These are phyloP conservation scores for Fagopyrum homotropicum DNA, from an alignment of 148 eudicot species.

Conservation along the genomic window DNA sequence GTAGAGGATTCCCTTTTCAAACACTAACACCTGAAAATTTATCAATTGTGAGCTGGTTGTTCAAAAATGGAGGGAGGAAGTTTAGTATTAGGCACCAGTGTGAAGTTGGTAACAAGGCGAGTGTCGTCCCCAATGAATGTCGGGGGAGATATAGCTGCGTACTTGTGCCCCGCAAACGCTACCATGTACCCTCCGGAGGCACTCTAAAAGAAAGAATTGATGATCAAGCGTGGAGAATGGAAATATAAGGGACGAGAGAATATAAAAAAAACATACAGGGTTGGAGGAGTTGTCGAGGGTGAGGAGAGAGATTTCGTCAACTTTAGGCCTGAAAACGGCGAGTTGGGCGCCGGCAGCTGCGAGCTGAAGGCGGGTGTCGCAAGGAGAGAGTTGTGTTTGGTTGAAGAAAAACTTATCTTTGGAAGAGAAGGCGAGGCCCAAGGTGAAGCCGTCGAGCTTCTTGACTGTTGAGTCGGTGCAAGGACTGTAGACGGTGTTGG, in stretches of 20 bases:
- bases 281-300: conserved; percentile 41
- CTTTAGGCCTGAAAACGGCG: conserved; percentile 69
- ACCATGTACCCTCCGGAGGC: conserved; percentile 69
- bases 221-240: no score
- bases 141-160: conserved; percentile 77
- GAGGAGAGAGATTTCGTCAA: conserved; percentile 74
- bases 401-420: conserved; percentile 9
- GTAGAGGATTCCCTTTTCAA: conserved; percentile 59
- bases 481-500: conserved; percentile 1
- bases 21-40: conserved; percentile 54
- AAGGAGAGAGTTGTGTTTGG: conserved; percentile 74
- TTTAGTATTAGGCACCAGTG: conserved; percentile 42
- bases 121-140: conserved; percentile 50
- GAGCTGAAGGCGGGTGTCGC: conserved; percentile 61
- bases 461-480: neutral
- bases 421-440: conserved; percentile 10
- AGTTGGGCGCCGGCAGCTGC: conserved; percentile 31
- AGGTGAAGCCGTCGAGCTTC: conserved; percentile 10
- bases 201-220: conserved; percentile 23
- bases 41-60: neutral
- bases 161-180: conserved; percentile 79
- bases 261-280: conserved; percentile 36
- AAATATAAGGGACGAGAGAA: neutral
- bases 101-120: conserved; percentile 47
- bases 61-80: no score